Conservation (phyloP, 139 green algal species). For the Coelastrella sp. region DNA sequence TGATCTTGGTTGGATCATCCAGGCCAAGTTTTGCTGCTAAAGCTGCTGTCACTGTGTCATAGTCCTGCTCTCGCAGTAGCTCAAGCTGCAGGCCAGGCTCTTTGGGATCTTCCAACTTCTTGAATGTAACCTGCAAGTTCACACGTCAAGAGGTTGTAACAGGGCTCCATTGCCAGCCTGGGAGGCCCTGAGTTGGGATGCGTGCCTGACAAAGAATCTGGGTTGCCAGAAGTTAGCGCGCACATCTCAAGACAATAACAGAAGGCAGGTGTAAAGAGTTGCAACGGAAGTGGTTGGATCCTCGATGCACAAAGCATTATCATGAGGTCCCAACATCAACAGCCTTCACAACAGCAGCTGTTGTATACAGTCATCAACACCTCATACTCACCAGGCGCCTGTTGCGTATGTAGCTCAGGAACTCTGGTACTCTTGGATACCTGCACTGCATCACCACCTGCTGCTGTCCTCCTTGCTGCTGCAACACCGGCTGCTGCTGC, state of each 20-base stretch:
- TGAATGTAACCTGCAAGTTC: constrained; percentile 72
- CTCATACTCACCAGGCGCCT: constrained; percentile 30
- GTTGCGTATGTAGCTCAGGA: constrained; percentile 40
- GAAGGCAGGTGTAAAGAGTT: too few relatives aligned
- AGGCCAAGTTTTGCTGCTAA: constrained; percentile 72
- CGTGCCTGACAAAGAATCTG: too few relatives aligned
- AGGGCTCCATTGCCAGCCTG: too few relatives aligned
- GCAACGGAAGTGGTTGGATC: too few relatives aligned
- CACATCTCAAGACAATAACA: too few relatives aligned
- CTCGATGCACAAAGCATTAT: too few relatives aligned
- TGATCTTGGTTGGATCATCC: constrained; percentile 59
- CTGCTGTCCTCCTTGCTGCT: constrained; percentile 30
- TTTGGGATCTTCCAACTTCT: constrained; percentile 64
- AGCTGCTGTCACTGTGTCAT: constrained; percentile 59
- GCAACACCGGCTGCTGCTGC: background rate
- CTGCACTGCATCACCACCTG: constrained; percentile 20
- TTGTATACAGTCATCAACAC: too few relatives aligned
- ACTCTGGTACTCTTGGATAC: constrained; percentile 19
- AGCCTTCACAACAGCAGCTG: too few relatives aligned
- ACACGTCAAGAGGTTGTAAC: too few relatives aligned
- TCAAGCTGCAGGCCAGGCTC: constrained; percentile 87
- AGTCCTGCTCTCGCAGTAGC: constrained; percentile 81
- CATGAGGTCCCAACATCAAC: too few relatives aligned
- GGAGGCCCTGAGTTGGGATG: too few relatives aligned
- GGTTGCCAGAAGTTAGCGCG: too few relatives aligned